Percentiles rank a stretch among this genome's conserved stretches.
phyloP scores from a whole-genome alignment of 768 basidiomycete species.

The Phanerodontia chrysosporium region DNA sequence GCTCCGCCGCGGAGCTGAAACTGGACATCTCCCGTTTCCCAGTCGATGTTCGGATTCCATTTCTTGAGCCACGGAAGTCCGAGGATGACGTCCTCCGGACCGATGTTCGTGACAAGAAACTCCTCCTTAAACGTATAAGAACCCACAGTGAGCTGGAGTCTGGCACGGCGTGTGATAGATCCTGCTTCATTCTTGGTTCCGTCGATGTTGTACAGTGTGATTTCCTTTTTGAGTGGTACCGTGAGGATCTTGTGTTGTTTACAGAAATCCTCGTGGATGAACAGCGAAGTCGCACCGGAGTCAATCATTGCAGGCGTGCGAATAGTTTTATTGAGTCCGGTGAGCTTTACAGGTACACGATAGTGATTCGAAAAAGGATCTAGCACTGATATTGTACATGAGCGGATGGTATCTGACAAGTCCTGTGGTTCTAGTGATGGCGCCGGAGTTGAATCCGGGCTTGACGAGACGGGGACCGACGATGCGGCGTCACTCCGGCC shows the following conservation, averaged over 20 bases:
- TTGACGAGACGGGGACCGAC: too few relatives aligned
- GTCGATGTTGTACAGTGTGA: conserved; percentile 4
- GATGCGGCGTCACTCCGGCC: neutral
- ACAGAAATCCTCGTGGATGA: neutral
- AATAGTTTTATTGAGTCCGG: neutral
- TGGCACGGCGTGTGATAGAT: neutral
- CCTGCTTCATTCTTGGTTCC: neutral
- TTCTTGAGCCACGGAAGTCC: conserved; percentile 1
- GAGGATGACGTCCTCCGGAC: conserved; percentile 1
- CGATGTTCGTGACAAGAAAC: neutral
- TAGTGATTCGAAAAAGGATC: neutral
- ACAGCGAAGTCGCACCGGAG: neutral
- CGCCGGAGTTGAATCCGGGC: neutral
- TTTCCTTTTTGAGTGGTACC: neutral
- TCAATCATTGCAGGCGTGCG: conserved; percentile 1
- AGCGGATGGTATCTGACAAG: neutral
- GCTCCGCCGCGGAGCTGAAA: neutral
- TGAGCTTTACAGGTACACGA: neutral
- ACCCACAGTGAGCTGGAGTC: neutral
- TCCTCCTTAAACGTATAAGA: neutral
- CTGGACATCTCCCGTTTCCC: neutral
- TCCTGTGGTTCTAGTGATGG: neutral
- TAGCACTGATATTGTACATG: neutral
- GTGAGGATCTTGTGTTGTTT: neutral
- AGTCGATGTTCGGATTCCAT: conserved; percentile 1